phyloP scores from a whole-genome alignment of 495 filamentous ascomycete species.

The Podospora bellae-mahoneyi region DNA sequence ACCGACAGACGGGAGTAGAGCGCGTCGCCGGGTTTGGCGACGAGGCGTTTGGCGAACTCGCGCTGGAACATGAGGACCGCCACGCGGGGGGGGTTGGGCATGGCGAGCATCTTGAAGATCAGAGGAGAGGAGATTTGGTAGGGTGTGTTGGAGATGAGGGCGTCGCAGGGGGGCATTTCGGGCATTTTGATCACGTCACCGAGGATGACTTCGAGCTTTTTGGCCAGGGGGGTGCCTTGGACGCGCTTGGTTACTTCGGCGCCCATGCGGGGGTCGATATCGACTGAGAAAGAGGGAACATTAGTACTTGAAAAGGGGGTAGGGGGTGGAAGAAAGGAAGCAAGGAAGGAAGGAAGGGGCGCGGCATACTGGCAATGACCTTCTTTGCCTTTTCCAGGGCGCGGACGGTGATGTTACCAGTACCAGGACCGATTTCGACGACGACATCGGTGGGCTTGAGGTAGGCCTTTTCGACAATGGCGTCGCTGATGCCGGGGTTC shows the following conservation, averaged over 20 bases:
- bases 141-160: slow-evolving; percentile 90
- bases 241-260: slow-evolving; percentile 94
- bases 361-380: slow-evolving; percentile 58
- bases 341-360: neutral
- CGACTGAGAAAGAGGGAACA: slow-evolving; percentile 47
- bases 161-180: slow-evolving; percentile 80
- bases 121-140: slow-evolving; percentile 91
- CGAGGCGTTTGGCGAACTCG: slow-evolving; percentile 37
- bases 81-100: slow-evolving; percentile 64
- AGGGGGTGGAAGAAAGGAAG: too few relatives aligned
- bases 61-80: slow-evolving; percentile 73
- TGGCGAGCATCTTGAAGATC: slow-evolving; percentile 84
- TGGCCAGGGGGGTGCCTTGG: slow-evolving; percentile 76
- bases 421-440: slow-evolving; percentile 42
- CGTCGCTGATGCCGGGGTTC: slow-evolving; percentile 88
- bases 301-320: neutral
- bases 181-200: slow-evolving; percentile 88
- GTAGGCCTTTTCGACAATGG: slow-evolving; percentile 78
- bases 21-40: slow-evolving; percentile 52
- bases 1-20: slow-evolving; percentile 84
- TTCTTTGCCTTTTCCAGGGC: slow-evolving; percentile 85
- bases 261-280: slow-evolving; percentile 95
- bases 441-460: slow-evolving; percentile 84
- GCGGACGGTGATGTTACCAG: slow-evolving; percentile 65
- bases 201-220: slow-evolving; percentile 76